These are phyloP conservation scores for Lentinula sp. DNA, from an alignment of 768 basidiomycete species.

Conservation along the genomic window DNA sequence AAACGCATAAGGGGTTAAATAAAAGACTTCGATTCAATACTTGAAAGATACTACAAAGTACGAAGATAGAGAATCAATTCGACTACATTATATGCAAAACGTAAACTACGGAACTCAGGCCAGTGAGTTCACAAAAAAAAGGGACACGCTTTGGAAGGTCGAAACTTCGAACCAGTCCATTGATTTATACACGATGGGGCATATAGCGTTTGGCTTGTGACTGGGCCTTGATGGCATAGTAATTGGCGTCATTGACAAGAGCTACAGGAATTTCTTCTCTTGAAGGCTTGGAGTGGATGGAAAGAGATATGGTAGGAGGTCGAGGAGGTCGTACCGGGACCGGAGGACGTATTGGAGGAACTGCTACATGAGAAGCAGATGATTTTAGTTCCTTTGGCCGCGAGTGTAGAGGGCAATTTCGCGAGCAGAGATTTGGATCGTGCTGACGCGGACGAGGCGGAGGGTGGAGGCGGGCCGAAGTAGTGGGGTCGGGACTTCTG, in stretches of 20 bases:
- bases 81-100: too few relatives aligned
- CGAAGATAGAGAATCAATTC: too few relatives aligned
- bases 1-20: too few relatives aligned
- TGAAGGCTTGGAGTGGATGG: neutral
- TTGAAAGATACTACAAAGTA: too few relatives aligned
- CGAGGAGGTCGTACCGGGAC: neutral
- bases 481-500: neutral
- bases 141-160: too few relatives aligned
- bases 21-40: too few relatives aligned
- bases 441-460: neutral
- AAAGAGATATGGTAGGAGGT: neutral
- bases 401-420: constrained; percentile 1
- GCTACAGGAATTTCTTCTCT: neutral
- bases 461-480: neutral
- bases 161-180: neutral
- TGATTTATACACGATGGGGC: neutral
- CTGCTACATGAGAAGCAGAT: neutral
- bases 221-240: neutral
- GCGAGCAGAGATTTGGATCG: neutral
- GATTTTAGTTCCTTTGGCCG: neutral
- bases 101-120: too few relatives aligned
- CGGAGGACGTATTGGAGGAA: neutral
- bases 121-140: too few relatives aligned
- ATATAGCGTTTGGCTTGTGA: neutral
- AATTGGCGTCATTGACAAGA: neutral